Evolutionary conservation across 2,329 filamentous ascomycete genomes (phyloP), one percentile per base, ranked within the genome.

Genomic region (Aspergillus tubingensis): DNA sequence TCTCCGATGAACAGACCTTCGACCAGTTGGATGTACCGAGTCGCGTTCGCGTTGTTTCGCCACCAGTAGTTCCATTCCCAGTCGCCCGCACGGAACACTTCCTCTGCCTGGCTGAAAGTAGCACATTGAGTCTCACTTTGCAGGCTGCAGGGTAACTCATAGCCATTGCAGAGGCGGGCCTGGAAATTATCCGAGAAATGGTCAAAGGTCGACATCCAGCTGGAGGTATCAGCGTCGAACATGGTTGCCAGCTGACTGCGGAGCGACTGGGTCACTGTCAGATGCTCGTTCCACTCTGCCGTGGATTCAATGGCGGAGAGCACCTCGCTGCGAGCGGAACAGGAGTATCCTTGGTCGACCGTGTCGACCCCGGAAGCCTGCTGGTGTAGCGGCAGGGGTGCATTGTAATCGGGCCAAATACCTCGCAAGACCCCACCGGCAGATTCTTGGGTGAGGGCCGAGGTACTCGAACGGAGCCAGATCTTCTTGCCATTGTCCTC

Each of bases 31-130:
- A 78, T 78, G 44, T 78, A 78, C 49, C 68, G 67, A n/a, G 64
- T 67, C 3, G 67, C 74, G 43, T 77, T 68, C 0, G 68, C 65
- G 43, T 73, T 77, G 3, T 63, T 62, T 7, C 75, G 71, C 74
- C 74, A 78, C 64, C 73, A 77, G 63, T 77, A 78, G 50, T 78
- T 77, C 72, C 74, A 78, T 55, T 76, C 74, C 76, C 76, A 78
- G 51, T 78, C 76, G 5, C 76, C 76, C 1, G 74, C 75, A 30
- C 76, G 74, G 63, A 78, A 78, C 8, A 75, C 74, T 54, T 76
- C 70, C 1, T 77, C 57, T 0, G 72, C 75, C 61, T 76, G 72
- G 0, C 66, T 57, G 32, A 44, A 61, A 0, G 68, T 76, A n/a
- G 74, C 75, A 54, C 76, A 78, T 3, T 65, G 57, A 0, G 68